These are phyloP conservation scores for Xerocomellus amylosporus DNA, from an alignment of 768 basidiomycete genomes.

Conservation along the genomic window DNA sequence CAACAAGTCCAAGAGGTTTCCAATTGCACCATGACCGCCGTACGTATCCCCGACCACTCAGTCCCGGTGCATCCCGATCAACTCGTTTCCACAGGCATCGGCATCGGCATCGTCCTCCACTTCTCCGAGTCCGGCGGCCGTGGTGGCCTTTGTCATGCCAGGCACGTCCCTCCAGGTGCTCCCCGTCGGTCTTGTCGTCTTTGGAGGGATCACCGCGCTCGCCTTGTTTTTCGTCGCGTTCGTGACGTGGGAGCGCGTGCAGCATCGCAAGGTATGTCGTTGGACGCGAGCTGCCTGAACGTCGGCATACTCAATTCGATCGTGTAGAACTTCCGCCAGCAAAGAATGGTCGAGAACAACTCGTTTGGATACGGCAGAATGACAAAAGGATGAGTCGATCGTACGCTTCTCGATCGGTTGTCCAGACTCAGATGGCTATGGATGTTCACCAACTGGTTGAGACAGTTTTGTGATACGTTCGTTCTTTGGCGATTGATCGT, in stretches of 20 bases:
- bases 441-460: neutral
- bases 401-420: neutral
- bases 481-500: slow-evolving; percentile 5
- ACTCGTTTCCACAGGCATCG: slow-evolving; percentile 16
- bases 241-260: slow-evolving; percentile 85
- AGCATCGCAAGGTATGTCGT: slow-evolving; percentile 70
- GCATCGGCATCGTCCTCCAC: slow-evolving; percentile 32
- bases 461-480: neutral
- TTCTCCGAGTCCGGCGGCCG: slow-evolving; percentile 19
- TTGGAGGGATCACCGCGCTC: slow-evolving; percentile 82
- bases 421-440: neutral
- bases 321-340: slow-evolving; percentile 66
- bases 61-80: neutral
- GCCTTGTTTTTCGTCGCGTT: slow-evolving; percentile 77
- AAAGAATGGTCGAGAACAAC: slow-evolving; percentile 66
- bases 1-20: slow-evolving; percentile 51
- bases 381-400: slow-evolving; percentile 24
- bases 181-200: slow-evolving; percentile 80
- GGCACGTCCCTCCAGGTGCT: slow-evolving; percentile 73
- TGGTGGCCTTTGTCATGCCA: slow-evolving; percentile 56
- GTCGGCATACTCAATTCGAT: neutral
- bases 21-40: slow-evolving; percentile 44
- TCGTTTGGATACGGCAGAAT: slow-evolving; percentile 60
- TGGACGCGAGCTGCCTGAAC: neutral
- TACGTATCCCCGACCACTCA: neutral